Evolutionary conservation across 2,329 filamentous ascomycete species (phyloP).

Genomic region (Ophiostoma australiae): DNA sequence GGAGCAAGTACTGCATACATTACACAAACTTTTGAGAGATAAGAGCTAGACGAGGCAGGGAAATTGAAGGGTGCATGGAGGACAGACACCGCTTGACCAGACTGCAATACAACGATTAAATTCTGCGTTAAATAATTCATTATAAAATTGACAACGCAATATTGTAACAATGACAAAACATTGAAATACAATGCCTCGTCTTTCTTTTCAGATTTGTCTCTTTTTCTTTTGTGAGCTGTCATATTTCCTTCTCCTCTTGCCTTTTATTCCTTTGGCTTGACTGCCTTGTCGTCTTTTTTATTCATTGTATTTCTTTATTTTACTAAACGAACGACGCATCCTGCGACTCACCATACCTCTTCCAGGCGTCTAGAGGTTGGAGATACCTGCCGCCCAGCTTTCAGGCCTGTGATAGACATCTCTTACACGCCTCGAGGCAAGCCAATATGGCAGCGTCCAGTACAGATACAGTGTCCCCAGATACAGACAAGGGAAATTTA

Average conservation of each 20-base stretch:
- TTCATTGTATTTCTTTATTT: not conserved
- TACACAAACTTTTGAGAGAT: not conserved
- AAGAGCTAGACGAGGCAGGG: constrained; percentile 1
- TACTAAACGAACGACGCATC: not conserved
- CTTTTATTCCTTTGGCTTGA: not conserved
- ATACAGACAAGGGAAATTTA: not conserved
- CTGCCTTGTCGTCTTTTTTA: not conserved
- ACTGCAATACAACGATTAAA: not conserved
- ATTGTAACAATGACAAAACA: not conserved
- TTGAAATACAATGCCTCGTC: not conserved
- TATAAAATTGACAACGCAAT: not conserved
- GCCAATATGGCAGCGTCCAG: not conserved
- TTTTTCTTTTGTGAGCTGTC: constrained; percentile 7
- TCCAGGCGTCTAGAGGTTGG: not conserved
- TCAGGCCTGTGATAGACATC: not conserved
- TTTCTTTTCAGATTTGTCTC: not conserved
- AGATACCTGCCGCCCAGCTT: not conserved
- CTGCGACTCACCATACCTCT: not conserved
- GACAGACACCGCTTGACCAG: not conserved
- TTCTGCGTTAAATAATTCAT: no score
- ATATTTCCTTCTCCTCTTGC: not conserved
- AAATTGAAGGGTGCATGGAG: constrained; percentile 6
- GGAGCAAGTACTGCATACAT: not conserved
- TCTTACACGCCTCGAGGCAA: not conserved
- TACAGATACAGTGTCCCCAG: not conserved